Conservation (phyloP, 78 protist genomes). For the Dictyostelium purpureum region DNA sequence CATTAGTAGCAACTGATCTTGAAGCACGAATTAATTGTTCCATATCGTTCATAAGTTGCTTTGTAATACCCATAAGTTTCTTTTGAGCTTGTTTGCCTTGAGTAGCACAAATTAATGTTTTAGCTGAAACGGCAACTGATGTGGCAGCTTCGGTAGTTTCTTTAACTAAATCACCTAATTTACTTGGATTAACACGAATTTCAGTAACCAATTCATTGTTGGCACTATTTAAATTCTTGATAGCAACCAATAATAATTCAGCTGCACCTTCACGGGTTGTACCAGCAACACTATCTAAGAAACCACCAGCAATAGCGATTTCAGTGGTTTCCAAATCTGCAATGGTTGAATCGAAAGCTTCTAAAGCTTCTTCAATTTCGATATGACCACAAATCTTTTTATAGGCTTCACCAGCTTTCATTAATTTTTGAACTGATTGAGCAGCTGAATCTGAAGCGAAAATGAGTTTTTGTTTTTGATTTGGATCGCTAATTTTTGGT, state of each 20-base stretch:
- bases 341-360: slow-evolving; percentile 75
- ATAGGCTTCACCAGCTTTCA: slow-evolving; percentile 78
- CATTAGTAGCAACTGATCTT: slow-evolving; percentile 60
- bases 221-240: slow-evolving; percentile 41
- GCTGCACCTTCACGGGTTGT: slow-evolving; percentile 64
- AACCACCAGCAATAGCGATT: slow-evolving; percentile 77
- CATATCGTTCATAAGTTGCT: slow-evolving; percentile 76
- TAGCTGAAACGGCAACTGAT: slow-evolving; percentile 41
- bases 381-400: slow-evolving; percentile 70
- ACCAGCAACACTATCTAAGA: slow-evolving; percentile 60
- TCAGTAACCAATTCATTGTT: slow-evolving; percentile 53
- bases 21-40: slow-evolving; percentile 67
- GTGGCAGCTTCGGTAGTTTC: slow-evolving; percentile 22
- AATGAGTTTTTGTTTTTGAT: slow-evolving; percentile 58
- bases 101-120: slow-evolving; percentile 45
- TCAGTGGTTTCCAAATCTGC: slow-evolving; percentile 80
- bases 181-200: slow-evolving; percentile 49
- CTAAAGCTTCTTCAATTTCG: slow-evolving; percentile 80
- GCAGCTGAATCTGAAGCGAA: slow-evolving; percentile 56
- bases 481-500: slow-evolving; percentile 66
- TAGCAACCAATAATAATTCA: slow-evolving; percentile 58
- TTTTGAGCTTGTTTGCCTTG: slow-evolving; percentile 70
- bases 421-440: slow-evolving; percentile 66
- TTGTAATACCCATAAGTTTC: slow-evolving; percentile 54
- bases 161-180: slow-evolving; percentile 58